Evolutionary conservation across 345 rosid genomes (phyloP).

Genomic region (Cardamine occulta): DNA sequence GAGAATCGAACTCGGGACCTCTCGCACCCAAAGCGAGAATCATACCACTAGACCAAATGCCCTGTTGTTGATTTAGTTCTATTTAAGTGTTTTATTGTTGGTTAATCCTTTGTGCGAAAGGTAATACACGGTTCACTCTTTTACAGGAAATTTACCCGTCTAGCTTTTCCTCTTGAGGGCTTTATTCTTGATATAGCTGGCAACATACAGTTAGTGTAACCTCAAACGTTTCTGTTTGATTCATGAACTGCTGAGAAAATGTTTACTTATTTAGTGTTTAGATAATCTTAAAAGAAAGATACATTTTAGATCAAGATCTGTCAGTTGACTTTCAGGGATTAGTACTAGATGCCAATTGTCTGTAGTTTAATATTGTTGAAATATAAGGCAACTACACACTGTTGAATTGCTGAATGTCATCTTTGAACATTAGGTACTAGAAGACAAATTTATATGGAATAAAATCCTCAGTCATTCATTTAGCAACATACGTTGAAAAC

Average conservation of each 20-base stretch:
- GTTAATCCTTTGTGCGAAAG: conserved; percentile 1
- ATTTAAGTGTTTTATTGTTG: conserved; percentile 21
- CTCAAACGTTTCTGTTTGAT: conserved; percentile 13
- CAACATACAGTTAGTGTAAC: conserved; percentile 3
- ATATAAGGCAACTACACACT: background rate
- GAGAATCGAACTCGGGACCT: conserved; percentile 74
- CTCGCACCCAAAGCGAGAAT: conserved; percentile 87
- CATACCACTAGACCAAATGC: conserved; percentile 58
- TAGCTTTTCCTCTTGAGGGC: conserved; percentile 8
- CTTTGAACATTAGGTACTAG: conserved; percentile 4
- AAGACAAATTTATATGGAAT: background rate
- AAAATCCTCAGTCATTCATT: background rate
- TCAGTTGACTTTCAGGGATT: conserved; percentile 20
- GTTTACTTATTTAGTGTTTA: background rate
- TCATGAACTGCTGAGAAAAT: conserved; percentile 1
- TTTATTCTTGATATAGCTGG: background rate
- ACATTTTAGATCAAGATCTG: conserved; percentile 10
- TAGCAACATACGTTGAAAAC: conserved; percentile 7
- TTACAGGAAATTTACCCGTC: background rate
- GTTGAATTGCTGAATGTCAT: background rate
- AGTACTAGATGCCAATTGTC: background rate
- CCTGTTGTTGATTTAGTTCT: conserved; percentile 13
- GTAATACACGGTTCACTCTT: background rate
- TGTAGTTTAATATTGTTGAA: conserved; percentile 1
- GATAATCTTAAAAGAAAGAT: background rate